phyloP scores from a whole-genome alignment of 1,284 basidiomycete genomes.

The Peniophora sp. region DNA sequence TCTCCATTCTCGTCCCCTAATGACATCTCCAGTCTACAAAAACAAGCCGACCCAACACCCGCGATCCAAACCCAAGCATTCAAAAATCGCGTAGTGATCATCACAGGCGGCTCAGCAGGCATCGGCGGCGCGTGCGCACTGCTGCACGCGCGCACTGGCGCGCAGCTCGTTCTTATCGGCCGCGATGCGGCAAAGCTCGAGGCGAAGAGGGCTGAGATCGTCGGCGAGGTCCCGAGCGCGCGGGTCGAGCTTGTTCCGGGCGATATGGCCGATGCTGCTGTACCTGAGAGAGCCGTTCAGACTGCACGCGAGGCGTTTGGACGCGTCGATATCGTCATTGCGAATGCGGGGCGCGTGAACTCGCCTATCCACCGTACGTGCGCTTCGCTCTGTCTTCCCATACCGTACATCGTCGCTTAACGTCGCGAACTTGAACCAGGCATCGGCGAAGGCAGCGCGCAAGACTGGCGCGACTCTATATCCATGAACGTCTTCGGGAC shows the following conservation, averaged over 20 bases:
- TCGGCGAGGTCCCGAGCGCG: not conserved
- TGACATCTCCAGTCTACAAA: too few relatives aligned
- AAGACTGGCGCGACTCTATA: too few relatives aligned
- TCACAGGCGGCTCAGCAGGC: constrained; percentile 16
- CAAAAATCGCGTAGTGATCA: constrained; percentile 12
- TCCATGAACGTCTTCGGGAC: too few relatives aligned
- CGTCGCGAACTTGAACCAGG: too few relatives aligned
- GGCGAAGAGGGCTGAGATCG: constrained; percentile 5
- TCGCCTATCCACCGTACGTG: not conserved
- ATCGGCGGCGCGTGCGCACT: constrained; percentile 9
- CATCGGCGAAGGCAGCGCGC: too few relatives aligned
- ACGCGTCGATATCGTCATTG: constrained; percentile 8
- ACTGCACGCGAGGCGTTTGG: constrained; percentile 7
- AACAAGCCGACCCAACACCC: too few relatives aligned
- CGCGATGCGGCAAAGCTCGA: constrained; percentile 5
- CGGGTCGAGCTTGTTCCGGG: not conserved
- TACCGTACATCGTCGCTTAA: not conserved
- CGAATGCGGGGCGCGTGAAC: constrained; percentile 5
- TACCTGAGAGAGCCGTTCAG: constrained; percentile 3
- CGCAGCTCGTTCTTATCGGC: constrained; percentile 5
- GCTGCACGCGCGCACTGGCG: constrained; percentile 7
- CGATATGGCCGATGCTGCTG: not conserved
- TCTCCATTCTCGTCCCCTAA: too few relatives aligned
- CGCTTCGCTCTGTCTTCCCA: not conserved
- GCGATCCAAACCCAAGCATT: not conserved